Evolutionary conservation across 164 flowering plant species (phyloP).

Genomic region (Piper betle): DNA sequence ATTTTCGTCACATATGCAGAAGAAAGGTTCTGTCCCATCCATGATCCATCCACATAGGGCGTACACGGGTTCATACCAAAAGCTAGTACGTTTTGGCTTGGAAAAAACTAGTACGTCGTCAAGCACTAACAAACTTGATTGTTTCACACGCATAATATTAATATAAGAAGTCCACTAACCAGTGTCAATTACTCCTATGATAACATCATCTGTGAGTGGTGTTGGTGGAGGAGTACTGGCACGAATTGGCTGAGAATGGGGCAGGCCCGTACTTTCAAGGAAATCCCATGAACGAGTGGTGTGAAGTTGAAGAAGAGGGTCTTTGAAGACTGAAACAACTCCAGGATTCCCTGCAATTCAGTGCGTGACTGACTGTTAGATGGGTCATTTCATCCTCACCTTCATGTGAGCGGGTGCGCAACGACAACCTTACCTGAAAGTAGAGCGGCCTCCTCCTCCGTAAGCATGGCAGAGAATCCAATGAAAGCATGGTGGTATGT

Average conservation of each 20-base stretch:
- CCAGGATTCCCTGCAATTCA: constrained; percentile 28
- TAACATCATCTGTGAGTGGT: constrained; percentile 9
- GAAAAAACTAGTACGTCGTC: too few species aligned
- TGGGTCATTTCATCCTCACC: too few species aligned
- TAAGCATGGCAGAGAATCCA: constrained; percentile 85
- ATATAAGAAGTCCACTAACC: constrained; percentile 6
- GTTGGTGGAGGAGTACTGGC: background rate
- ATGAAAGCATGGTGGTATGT: constrained; percentile 55
- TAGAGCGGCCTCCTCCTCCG: constrained; percentile 52
- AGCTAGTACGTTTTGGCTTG: too few species aligned
- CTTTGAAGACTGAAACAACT: constrained; percentile 20
- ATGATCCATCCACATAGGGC: too few species aligned
- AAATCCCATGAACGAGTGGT: constrained; percentile 30
- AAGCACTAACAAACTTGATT: background rate
- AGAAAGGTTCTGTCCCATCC: too few species aligned
- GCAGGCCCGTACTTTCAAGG: constrained; percentile 4
- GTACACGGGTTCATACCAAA: too few species aligned
- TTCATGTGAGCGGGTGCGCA: too few species aligned
- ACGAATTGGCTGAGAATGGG: constrained; percentile 1
- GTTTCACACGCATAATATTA: background rate
- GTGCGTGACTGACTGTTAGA: background rate
- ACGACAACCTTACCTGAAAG: constrained; percentile 34
- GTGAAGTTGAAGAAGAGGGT: constrained; percentile 19
- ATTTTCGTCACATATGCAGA: too few species aligned
- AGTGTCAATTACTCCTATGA: constrained; percentile 22